Conservation (phyloP, 345 rosid species). For the Iberis pinnata region DNA sequence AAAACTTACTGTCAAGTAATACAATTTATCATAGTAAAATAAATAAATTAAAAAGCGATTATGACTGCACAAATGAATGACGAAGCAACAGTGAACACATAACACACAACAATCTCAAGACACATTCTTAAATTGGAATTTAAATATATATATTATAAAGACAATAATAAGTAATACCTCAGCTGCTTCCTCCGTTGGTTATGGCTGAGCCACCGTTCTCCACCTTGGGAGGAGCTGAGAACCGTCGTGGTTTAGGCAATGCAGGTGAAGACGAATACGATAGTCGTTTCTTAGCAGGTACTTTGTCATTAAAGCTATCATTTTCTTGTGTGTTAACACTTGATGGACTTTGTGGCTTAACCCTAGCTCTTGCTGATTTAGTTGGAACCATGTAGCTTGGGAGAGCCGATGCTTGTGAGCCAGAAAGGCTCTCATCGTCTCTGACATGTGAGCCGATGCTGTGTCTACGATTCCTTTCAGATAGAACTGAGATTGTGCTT, state of each 20-base stretch:
- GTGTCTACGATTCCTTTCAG: slow-evolving; percentile 58
- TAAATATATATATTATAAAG: too few species aligned
- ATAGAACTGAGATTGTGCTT: slow-evolving; percentile 60
- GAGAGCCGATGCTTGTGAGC: slow-evolving; percentile 48
- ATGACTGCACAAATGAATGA: too few species aligned
- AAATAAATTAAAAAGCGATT: too few species aligned
- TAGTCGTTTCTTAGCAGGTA: slow-evolving; percentile 63
- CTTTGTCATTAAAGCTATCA: slow-evolving; percentile 54
- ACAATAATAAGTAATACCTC: slow-evolving; percentile 10
- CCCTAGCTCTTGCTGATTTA: slow-evolving; percentile 74
- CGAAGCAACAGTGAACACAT: too few species aligned
- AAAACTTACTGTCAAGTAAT: too few species aligned
- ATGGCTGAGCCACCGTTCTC: slow-evolving; percentile 37
- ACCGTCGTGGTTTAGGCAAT: slow-evolving; percentile 47
- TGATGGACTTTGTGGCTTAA: slow-evolving; percentile 50
- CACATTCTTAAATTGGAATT: too few species aligned
- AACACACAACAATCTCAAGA: too few species aligned
- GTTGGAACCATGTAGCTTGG: slow-evolving; percentile 95
- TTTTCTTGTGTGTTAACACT: slow-evolving; percentile 34
- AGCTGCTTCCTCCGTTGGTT: slow-evolving; percentile 39
- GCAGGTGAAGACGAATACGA: slow-evolving; percentile 76
- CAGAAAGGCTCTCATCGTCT: slow-evolving; percentile 72
- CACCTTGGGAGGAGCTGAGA: slow-evolving; percentile 72
- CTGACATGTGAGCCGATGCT: slow-evolving; percentile 52
- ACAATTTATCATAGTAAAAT: too few species aligned